Evolutionary conservation across 1,139 yeast genomes (phyloP).

Genomic region (Candida sp.): DNA sequence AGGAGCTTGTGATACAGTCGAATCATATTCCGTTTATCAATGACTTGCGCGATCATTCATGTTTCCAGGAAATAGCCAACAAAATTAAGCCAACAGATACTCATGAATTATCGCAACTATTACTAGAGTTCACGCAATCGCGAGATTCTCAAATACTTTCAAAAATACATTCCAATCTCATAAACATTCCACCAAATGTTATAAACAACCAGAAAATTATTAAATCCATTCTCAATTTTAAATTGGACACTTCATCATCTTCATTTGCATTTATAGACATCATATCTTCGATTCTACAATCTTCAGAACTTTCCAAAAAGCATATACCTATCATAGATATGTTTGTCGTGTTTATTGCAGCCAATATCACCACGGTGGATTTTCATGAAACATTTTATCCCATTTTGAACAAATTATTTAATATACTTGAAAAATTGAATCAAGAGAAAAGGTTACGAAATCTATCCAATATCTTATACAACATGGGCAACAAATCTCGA

Average conservation of each 20-base stretch:
- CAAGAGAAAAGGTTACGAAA: conserved; percentile 27
- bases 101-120: conserved; percentile 1
- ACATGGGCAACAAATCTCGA: conserved; percentile 12
- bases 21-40: conserved; percentile 7
- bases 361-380: conserved; percentile 1
- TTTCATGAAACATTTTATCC: conserved; percentile 3
- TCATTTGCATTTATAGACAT: conserved; percentile 2
- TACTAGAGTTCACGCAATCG: not conserved
- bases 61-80: not conserved
- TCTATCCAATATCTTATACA: conserved; percentile 22
- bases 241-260: conserved; percentile 1
- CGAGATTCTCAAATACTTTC: not conserved
- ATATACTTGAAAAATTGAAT: conserved; percentile 14
- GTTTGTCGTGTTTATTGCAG: conserved; percentile 15
- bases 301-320: conserved; percentile 10
- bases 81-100: not conserved
- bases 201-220: conserved; percentile 4
- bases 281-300: not conserved
- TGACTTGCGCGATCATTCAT: conserved; percentile 6
- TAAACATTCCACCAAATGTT: conserved; percentile 4
- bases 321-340: conserved; percentile 21
- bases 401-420: conserved; percentile 9
- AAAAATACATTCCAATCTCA: not conserved
- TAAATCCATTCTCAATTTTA: conserved; percentile 2
- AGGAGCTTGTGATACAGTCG: conserved; percentile 4